Evolutionary conservation across 2,329 filamentous ascomycete species (phyloP), one percentile per base, ranked within the genome.

Genomic region (Thielaviopsis ethacetica): DNA sequence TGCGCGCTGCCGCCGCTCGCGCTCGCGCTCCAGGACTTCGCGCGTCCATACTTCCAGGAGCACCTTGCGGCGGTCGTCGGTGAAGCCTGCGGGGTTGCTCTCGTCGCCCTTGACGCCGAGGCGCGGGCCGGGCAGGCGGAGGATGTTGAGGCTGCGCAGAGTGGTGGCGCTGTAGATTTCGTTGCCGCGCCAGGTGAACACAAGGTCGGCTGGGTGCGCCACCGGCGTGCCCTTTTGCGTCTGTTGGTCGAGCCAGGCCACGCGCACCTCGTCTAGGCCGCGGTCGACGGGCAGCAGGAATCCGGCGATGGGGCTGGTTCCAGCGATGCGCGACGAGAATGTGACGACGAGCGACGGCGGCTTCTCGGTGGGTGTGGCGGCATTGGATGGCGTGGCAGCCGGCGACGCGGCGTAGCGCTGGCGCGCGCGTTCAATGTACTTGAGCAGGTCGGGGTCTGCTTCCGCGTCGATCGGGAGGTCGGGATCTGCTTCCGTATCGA

Each of bases 111-210:
- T 65, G 21, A 78, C 69, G 15, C 74, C 68, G 49, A 76, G 76
- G 5, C 76, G 69, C 13, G 66, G 65, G 5, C 62, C 66, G 10
- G 58, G 27, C 22, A 53, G 49, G 17, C 51, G 44, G 19, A 55
- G 52, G 12, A 93, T 77, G 6, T 83, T 83, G 6, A 95, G 72
- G 54, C 79, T 83, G 57, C 76, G 76, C 61, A 88, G 84, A 1
- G 85, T 91, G 5, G 86, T 88, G n/a, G 80, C 78, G 63, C 86
- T 81, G 67, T 86, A 95, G 2, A 95, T 71, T 61, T 81, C 80
- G 60, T 80, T 81, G 26, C 81, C 78, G 63, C 83, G 84, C 84
- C 88, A 95, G 0, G 88, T 93, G 59, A 97, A 76, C 65, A 93
- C 85, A 19, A 94, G 73, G 0, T 75, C 72, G 4, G 76, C 71